These are phyloP conservation scores for Stenogyne calaminthoides DNA, from an alignment of 305 asterid species.

Conservation along the genomic window DNA sequence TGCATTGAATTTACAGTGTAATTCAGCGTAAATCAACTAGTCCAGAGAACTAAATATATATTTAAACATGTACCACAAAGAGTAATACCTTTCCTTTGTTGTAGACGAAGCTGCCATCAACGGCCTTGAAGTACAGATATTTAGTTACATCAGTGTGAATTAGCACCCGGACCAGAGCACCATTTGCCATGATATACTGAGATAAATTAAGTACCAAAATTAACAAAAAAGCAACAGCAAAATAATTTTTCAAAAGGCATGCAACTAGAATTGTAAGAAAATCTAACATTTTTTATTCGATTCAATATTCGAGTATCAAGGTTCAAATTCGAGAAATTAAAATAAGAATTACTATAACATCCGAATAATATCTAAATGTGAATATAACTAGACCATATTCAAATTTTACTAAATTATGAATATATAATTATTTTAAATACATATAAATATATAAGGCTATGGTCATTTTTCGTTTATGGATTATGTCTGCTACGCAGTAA, in stretches of 20 bases:
- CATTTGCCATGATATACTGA: constrained; percentile 99
- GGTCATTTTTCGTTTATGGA: background rate
- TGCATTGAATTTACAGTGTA: constrained; percentile 26
- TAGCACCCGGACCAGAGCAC: constrained; percentile 89
- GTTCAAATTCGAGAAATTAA: too few species aligned
- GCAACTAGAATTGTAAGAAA: background rate
- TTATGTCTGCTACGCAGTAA: background rate
- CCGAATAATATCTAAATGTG: too few species aligned
- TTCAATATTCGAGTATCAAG: background rate
- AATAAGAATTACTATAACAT: too few species aligned
- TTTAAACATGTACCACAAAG: background rate
- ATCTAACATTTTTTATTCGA: background rate
- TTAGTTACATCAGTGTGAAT: constrained; percentile 95
- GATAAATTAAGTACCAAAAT: constrained; percentile 29
- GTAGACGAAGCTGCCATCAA: constrained; percentile 92
- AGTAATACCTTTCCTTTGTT: constrained; percentile 79
- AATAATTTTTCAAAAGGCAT: constrained; percentile 2
- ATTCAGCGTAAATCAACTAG: constrained; percentile 1
- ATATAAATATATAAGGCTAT: background rate
- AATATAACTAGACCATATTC: background rate
- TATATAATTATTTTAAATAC: background rate
- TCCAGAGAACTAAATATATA: background rate
- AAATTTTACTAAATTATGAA: background rate
- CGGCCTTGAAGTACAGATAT: constrained; percentile 86
- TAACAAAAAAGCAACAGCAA: constrained; percentile 19